Evolutionary conservation across 257 asterid species (phyloP).

Genomic region (Solanum clarkiae): DNA sequence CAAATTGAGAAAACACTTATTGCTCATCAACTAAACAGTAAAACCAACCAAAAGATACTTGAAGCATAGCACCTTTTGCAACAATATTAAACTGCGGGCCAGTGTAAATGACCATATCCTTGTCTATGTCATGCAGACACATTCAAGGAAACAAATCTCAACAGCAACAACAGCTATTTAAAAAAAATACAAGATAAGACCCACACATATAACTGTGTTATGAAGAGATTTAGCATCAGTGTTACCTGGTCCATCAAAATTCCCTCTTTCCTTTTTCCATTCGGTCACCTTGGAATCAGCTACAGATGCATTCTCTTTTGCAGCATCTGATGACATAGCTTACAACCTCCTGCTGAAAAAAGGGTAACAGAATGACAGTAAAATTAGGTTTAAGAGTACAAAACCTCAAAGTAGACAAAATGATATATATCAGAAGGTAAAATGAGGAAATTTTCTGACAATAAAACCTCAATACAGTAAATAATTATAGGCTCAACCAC

Average conservation of each 20-base stretch:
- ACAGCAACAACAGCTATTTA: not conserved
- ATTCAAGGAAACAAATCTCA: not conserved
- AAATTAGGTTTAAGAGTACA: not conserved
- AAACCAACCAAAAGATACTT: not conserved
- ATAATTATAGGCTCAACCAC: not conserved
- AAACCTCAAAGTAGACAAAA: not conserved
- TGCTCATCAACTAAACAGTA: not conserved
- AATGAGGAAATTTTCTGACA: not conserved
- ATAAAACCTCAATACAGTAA: not conserved
- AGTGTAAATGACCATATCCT: not conserved
- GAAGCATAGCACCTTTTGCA: not conserved
- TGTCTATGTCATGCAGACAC: not conserved
- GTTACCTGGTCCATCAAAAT: constrained; percentile 48
- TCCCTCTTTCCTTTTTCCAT: constrained; percentile 26
- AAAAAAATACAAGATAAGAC: not conserved
- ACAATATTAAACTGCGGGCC: not conserved
- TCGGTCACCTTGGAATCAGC: constrained; percentile 39
- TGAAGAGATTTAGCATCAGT: constrained; percentile 2
- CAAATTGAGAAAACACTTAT: not conserved
- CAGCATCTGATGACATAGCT: constrained; percentile 45
- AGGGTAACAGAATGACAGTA: not conserved
- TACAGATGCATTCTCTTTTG: constrained; percentile 32
- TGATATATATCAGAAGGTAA: not conserved
- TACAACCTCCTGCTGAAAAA: not conserved
- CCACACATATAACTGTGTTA: not conserved